Evolutionary conservation across 2,329 filamentous ascomycete genomes (phyloP).

Genomic region (Metarhizium album): DNA sequence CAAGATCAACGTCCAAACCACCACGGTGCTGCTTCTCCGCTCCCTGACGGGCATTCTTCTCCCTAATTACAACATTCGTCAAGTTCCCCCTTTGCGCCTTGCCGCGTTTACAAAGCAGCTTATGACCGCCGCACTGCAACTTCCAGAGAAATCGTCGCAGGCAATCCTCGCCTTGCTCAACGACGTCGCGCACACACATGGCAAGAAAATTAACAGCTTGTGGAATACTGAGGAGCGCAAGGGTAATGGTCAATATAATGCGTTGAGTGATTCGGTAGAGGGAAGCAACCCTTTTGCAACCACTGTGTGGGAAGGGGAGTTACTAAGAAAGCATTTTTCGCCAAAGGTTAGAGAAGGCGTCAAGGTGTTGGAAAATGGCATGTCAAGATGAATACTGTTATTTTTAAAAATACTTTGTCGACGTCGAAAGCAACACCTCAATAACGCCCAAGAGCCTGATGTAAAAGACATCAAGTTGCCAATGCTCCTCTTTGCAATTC

Average conservation of each 20-base stretch:
- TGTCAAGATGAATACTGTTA: conserved; percentile 24
- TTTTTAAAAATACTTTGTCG: neutral
- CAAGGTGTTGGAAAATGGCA: conserved; percentile 56
- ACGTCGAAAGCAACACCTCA: too few relatives aligned
- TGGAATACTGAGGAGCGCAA: conserved; percentile 93
- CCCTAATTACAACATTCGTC: conserved; percentile 60
- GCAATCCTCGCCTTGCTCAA: conserved; percentile 69
- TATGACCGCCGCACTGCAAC: conserved; percentile 67
- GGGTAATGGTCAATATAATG: conserved; percentile 79
- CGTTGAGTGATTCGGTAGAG: conserved; percentile 63
- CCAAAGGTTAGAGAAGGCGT: conserved; percentile 73
- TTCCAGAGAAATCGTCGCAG: conserved; percentile 80
- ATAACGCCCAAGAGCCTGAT: neutral
- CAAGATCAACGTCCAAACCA: conserved; percentile 90
- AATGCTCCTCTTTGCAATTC: neutral
- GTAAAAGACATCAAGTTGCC: neutral
- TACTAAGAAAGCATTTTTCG: conserved; percentile 76
- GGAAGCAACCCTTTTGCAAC: conserved; percentile 82
- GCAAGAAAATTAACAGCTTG: conserved; percentile 68
- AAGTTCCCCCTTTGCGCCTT: conserved; percentile 72
- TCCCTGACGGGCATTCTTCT: conserved; percentile 75
- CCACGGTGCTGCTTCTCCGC: conserved; percentile 81
- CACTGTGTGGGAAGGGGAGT: conserved; percentile 88
- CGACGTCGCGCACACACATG: conserved; percentile 71
- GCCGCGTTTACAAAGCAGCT: conserved; percentile 91